These are phyloP conservation scores for Cyberlindnera misumaiensis DNA, from an alignment of 805 yeast species.

Conservation along the genomic window DNA sequence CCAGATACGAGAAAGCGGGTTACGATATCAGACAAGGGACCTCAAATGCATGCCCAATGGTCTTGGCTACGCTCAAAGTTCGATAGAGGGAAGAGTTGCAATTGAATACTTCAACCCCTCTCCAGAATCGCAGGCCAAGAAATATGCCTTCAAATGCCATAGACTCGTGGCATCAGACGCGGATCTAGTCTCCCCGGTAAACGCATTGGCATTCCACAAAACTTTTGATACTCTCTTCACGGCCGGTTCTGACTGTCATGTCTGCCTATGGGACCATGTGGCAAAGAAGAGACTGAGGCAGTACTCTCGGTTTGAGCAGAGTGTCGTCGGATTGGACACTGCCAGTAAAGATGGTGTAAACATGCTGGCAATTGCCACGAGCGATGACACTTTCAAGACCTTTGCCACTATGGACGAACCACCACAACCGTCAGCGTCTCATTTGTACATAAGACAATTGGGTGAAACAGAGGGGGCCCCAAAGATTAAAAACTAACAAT, in stretches of 20 bases:
- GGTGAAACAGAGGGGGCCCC: slow-evolving; percentile 18
- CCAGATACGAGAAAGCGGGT: slow-evolving; percentile 52
- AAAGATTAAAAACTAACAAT: slow-evolving; percentile 1
- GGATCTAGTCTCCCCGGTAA: slow-evolving; percentile 69
- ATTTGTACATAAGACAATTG: slow-evolving; percentile 13
- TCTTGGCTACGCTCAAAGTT: slow-evolving; percentile 57
- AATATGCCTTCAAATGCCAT: slow-evolving; percentile 82
- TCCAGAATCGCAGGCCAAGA: slow-evolving; percentile 32
- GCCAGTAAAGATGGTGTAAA: slow-evolving; percentile 22
- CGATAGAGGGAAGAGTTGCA: slow-evolving; percentile 79
- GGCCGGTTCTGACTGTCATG: slow-evolving; percentile 87
- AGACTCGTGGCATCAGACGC: slow-evolving; percentile 38
- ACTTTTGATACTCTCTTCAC: slow-evolving; percentile 72
- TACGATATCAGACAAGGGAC: slow-evolving; percentile 58
- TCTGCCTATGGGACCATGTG: slow-evolving; percentile 85
- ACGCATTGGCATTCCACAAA: slow-evolving; percentile 73
- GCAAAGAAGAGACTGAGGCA: slow-evolving; percentile 72
- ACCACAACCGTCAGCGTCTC: slow-evolving; percentile 11
- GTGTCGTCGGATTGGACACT: slow-evolving; percentile 36
- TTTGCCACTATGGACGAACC: slow-evolving; percentile 20
- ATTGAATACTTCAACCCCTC: slow-evolving; percentile 58
- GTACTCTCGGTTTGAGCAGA: slow-evolving; percentile 46
- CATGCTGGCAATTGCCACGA: slow-evolving; percentile 38
- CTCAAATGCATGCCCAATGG: slow-evolving; percentile 48
- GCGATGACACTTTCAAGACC: slow-evolving; percentile 44